A percentile compares a stretch with the other conserved stretches of the same genome.
phyloP scores from a whole-genome alignment of 768 basidiomycete species.

The Suillus fuscotomentosus region DNA sequence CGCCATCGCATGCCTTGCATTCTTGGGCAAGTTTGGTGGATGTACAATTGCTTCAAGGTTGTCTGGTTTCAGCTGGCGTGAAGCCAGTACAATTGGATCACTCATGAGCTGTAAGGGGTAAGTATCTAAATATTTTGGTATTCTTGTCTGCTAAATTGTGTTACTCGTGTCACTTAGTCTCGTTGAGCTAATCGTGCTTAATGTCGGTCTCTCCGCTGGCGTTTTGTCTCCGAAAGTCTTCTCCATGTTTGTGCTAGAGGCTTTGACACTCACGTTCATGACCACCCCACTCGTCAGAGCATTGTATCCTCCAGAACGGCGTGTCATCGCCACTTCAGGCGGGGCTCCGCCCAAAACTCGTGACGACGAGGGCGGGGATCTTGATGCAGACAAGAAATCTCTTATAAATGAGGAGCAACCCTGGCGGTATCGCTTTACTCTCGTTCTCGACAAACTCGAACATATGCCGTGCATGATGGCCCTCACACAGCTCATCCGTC shows the following conservation, averaged over 20 bases:
- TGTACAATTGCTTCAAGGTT: constrained; percentile 69
- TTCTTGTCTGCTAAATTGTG: constrained; percentile 2
- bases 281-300: constrained; percentile 73
- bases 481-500: constrained; percentile 77
- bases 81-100: constrained; percentile 80
- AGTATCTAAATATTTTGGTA: constrained; percentile 7
- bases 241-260: constrained; percentile 93
- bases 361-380: constrained; percentile 34
- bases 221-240: constrained; percentile 80
- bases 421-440: constrained; percentile 65
- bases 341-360: constrained; percentile 5
- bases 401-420: constrained; percentile 17
- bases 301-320: constrained; percentile 65
- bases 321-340: constrained; percentile 45
- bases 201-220: constrained; percentile 81
- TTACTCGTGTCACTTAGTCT: constrained; percentile 47
- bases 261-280: constrained; percentile 79
- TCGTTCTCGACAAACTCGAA: constrained; percentile 89
- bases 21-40: constrained; percentile 86
- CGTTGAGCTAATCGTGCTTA: constrained; percentile 93
- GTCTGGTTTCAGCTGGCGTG: constrained; percentile 75
- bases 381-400: constrained; percentile 7
- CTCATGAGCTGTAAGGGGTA: constrained; percentile 97
- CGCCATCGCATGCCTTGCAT: constrained; percentile 76
- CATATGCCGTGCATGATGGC: constrained; percentile 90